Evolutionary conservation across 2,329 filamentous ascomycete genomes (phyloP).

Genomic region (Cryphonectria radicalis): DNA sequence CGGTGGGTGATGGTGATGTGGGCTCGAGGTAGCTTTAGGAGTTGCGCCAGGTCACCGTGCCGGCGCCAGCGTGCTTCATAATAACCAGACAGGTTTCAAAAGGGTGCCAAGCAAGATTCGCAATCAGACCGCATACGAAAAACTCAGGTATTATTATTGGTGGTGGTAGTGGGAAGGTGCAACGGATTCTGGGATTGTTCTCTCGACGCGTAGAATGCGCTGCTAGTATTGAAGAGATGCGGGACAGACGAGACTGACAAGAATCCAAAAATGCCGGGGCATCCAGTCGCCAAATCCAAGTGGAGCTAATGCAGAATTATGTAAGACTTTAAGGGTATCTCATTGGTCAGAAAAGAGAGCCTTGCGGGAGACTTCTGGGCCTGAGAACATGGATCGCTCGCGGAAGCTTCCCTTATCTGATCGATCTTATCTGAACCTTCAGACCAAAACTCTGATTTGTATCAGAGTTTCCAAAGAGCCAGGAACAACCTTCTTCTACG

Average conservation of each 20-base stretch:
- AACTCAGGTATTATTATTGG: neutral
- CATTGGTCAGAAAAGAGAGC: neutral
- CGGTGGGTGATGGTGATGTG: slow-evolving; percentile 12
- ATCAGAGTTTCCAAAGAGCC: neutral
- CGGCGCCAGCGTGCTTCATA: slow-evolving; percentile 4
- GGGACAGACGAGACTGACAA: slow-evolving; percentile 7
- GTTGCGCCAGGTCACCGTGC: slow-evolving; percentile 29
- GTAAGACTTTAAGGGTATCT: neutral
- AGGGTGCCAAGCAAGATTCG: neutral
- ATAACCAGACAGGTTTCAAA: neutral
- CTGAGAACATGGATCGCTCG: neutral
- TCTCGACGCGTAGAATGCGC: neutral
- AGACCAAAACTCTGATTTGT: neutral
- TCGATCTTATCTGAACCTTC: neutral
- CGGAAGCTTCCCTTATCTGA: neutral
- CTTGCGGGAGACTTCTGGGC: neutral
- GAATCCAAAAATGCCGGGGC: slow-evolving; percentile 9
- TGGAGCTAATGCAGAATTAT: slow-evolving; percentile 10
- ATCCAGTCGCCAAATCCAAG: slow-evolving; percentile 9
- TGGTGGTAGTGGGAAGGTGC: neutral
- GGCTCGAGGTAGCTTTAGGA: slow-evolving; percentile 31
- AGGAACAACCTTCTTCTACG: neutral
- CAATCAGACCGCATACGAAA: neutral
- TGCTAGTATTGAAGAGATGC: neutral
- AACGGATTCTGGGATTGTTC: neutral